Percentiles rank a stretch among this genome's conserved stretches.
These are phyloP conservation scores for Ormosia semicastrata DNA, from an alignment of 306 rosid genomes.

Conservation along the genomic window DNA sequence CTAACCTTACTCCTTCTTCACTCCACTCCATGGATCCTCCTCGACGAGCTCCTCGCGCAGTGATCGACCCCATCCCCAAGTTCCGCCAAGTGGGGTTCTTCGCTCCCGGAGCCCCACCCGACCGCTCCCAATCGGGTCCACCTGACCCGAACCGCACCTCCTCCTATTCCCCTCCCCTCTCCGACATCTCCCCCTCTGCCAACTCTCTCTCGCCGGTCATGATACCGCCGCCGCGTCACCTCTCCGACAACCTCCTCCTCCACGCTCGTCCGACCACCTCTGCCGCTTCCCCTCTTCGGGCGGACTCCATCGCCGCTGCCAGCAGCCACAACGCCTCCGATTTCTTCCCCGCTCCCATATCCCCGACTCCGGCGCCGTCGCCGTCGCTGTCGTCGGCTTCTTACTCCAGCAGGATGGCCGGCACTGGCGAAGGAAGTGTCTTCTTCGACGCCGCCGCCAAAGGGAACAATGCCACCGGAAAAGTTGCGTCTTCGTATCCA, in stretches of 20 bases:
- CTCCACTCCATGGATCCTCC: conserved; percentile 69
- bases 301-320: conserved; percentile 22
- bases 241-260: conserved; percentile 42
- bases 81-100: conserved; percentile 90
- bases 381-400: conserved; percentile 39
- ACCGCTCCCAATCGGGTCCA: conserved; percentile 34
- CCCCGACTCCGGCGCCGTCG: conserved; percentile 11
- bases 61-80: conserved; percentile 79
- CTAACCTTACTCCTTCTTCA: background rate
- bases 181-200: conserved; percentile 40
- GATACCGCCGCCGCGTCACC: conserved; percentile 84
- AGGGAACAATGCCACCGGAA: conserved; percentile 34
- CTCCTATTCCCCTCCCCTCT: conserved; percentile 26
- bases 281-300: conserved; percentile 30
- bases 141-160: conserved; percentile 41
- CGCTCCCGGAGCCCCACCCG: conserved; percentile 53
- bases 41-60: conserved; percentile 68
- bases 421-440: conserved; percentile 29
- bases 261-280: conserved; percentile 37
- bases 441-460: conserved; percentile 22
- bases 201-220: conserved; percentile 77
- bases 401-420: conserved; percentile 38
- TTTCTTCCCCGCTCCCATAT: conserved; percentile 24
- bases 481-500: conserved; percentile 52
- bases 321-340: conserved; percentile 22